Evolutionary conservation across 2,329 filamentous ascomycete genomes (phyloP), one percentile per base, ranked within the genome.

Genomic region (Cercospora sp.): DNA sequence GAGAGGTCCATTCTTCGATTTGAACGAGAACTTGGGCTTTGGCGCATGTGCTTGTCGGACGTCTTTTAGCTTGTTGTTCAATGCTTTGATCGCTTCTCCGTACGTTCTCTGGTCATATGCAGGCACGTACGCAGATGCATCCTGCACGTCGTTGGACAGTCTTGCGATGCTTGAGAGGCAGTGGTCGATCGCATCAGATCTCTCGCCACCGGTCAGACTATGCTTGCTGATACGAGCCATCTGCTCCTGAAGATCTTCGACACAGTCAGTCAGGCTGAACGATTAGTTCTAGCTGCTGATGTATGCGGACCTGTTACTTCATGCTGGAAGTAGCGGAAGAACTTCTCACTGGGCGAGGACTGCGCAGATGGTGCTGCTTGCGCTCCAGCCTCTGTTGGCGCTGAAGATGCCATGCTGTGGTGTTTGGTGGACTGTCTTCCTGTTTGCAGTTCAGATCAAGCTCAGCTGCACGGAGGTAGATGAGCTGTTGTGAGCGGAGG

Each of bases 61-160:
- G 67, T 89, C 86, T 73, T 91, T 89, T 26, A 97, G 84, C 75
- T 91, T 92, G 66, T 94, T 91, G 18, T 90, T 90, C 13, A 97
- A 83, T 16, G 86, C 86, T 83, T 95, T 97, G 79, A 97, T 89
- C 23, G 91, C 87, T 88, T 94, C 89, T 53, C 90, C 87, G 77
- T 97, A 98, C 26, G 91, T 90, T 73, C 92, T 88, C 78, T 95
- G 92, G 75, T 98, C 95, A 77, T 97, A 96, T 7, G 93, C 89
- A 2, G 95, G 93, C 16, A 97, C 88, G 73, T 90, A 93, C 65
- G 90, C 89, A 1, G 91, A 88, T 0, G 92, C 91, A 80, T 97
- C 93, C 72, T 92, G 90, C 45, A 97, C 91, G 74, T 95, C 90
- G 71, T 90, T 91, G 1, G 93, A 93, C 16, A 98, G 85, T 66